phyloP scores from a whole-genome alignment of 1,284 basidiomycete genomes.

The Omphalotus olearius region DNA sequence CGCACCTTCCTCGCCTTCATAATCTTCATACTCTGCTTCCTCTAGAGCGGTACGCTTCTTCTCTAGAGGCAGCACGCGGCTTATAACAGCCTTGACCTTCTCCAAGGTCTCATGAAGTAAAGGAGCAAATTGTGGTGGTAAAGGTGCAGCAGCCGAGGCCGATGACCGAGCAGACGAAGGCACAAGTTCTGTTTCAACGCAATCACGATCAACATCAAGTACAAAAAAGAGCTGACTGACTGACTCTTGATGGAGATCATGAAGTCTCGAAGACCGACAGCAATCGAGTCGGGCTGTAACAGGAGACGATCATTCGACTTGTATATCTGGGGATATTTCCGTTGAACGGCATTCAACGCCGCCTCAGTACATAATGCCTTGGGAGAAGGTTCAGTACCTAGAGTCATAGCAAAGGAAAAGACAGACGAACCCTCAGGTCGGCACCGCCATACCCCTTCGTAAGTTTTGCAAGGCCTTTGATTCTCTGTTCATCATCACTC shows the following conservation, averaged over 20 bases:
- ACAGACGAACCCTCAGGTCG: conserved; percentile 76
- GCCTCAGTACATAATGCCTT: conserved; percentile 96
- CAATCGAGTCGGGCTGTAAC: conserved; percentile 84
- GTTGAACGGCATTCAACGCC: conserved; percentile 93
- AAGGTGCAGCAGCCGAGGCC: conserved; percentile 77
- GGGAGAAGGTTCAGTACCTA: neutral
- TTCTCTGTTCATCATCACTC: conserved; percentile 50
- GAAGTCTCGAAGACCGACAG: conserved; percentile 88
- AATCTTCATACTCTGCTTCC: conserved; percentile 90
- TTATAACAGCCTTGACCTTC: conserved; percentile 66
- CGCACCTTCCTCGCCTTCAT: conserved; percentile 63
- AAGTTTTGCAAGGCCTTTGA: conserved; percentile 76
- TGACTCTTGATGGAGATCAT: conserved; percentile 96
- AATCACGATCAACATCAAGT: conserved; percentile 7
- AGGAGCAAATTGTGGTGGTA: conserved; percentile 86
- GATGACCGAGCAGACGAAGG: conserved; percentile 94
- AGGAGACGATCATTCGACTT: conserved; percentile 84
- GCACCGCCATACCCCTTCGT: conserved; percentile 99
- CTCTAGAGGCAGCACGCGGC: conserved; percentile 65
- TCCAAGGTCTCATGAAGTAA: conserved; percentile 71
- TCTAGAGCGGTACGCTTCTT: conserved; percentile 83
- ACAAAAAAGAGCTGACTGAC: conserved; percentile 24
- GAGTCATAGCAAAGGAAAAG: neutral
- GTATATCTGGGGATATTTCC: conserved; percentile 97
- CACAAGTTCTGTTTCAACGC: conserved; percentile 63